Conservation (phyloP, 805 yeast genomes). For the Wickerhamiella azyma region DNA sequence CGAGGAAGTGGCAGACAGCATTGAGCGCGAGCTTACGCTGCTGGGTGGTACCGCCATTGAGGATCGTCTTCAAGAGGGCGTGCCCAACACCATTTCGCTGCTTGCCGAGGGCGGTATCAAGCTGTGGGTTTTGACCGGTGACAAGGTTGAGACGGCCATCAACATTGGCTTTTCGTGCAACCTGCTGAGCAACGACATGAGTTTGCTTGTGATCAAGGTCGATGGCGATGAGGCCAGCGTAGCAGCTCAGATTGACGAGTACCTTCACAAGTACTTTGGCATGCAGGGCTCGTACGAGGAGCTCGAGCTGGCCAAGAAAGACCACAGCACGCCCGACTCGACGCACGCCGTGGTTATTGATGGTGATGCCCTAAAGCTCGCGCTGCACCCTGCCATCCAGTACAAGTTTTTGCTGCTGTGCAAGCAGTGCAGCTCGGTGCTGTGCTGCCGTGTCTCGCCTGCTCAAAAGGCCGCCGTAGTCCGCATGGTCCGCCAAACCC, state of each 20-base stretch:
- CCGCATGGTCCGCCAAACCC: slow-evolving; percentile 44
- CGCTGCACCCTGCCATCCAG: slow-evolving; percentile 33
- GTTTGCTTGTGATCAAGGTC: slow-evolving; percentile 40
- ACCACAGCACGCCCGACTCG: slow-evolving; percentile 51
- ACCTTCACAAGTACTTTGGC: slow-evolving; percentile 39
- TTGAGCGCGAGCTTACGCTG: slow-evolving; percentile 45
- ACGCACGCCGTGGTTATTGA: slow-evolving; percentile 55
- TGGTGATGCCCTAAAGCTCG: slow-evolving; percentile 50
- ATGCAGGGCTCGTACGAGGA: slow-evolving; percentile 35
- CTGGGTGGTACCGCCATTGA: slow-evolving; percentile 79
- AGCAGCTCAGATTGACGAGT: slow-evolving; percentile 30
- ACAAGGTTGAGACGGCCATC: slow-evolving; percentile 77
- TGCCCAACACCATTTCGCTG: slow-evolving; percentile 58
- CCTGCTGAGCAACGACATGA: slow-evolving; percentile 56
- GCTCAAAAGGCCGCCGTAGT: slow-evolving; percentile 72
- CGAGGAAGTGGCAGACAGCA: slow-evolving; percentile 43
- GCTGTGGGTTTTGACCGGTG: slow-evolving; percentile 78
- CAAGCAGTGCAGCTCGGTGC: slow-evolving; percentile 63
- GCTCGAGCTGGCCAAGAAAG: slow-evolving; percentile 38
- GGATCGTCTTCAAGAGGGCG: slow-evolving; percentile 68
- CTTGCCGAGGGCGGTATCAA: slow-evolving; percentile 65
- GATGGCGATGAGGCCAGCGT: slow-evolving; percentile 23
- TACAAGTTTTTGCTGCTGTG: slow-evolving; percentile 55
- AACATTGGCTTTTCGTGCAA: slow-evolving; percentile 78
- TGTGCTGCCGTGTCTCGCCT: slow-evolving; percentile 76